These are phyloP conservation scores for Nasturtium officinale DNA, from an alignment of 345 rosid genomes.

Conservation along the genomic window DNA sequence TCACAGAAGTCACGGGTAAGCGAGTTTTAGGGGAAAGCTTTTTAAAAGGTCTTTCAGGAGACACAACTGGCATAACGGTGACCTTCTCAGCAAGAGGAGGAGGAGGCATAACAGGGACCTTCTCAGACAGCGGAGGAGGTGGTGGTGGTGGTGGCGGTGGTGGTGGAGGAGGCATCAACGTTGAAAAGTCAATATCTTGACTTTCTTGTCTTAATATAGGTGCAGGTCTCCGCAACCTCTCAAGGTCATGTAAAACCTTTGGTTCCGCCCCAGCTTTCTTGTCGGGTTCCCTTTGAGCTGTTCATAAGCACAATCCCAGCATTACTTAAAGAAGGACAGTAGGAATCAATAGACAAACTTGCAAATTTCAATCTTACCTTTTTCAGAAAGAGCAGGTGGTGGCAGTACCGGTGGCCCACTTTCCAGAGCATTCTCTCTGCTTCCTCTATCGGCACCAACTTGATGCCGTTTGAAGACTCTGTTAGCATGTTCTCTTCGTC, in stretches of 20 bases:
- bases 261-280: slow-evolving; percentile 55
- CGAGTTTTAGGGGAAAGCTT: slow-evolving; percentile 55
- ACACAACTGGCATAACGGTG: slow-evolving; percentile 52
- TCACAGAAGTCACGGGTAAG: slow-evolving; percentile 59
- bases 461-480: slow-evolving; percentile 63
- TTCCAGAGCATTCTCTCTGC: slow-evolving; percentile 60
- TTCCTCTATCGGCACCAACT: slow-evolving; percentile 69
- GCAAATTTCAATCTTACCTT: slow-evolving; percentile 53
- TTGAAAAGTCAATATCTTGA: slow-evolving; percentile 64
- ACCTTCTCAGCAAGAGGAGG: slow-evolving; percentile 58
- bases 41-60: slow-evolving; percentile 51
- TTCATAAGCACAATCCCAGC: slow-evolving; percentile 31
- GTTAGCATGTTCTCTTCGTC: slow-evolving; percentile 56
- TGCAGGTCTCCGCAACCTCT: slow-evolving; percentile 42
- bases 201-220: slow-evolving; percentile 48
- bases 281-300: slow-evolving; percentile 54
- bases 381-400: slow-evolving; percentile 56
- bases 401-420: slow-evolving; percentile 48
- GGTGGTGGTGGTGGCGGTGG: slow-evolving; percentile 68
- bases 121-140: slow-evolving; percentile 52
- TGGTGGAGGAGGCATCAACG: slow-evolving; percentile 57
- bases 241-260: slow-evolving; percentile 53
- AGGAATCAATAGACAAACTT: slow-evolving; percentile 14
- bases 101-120: slow-evolving; percentile 58
- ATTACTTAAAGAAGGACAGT: not conserved